Evolutionary conservation across 192 early-diverging fungal species (phyloP), one percentile per base, ranked within the genome.

Genomic region (Coemansia sp.): DNA sequence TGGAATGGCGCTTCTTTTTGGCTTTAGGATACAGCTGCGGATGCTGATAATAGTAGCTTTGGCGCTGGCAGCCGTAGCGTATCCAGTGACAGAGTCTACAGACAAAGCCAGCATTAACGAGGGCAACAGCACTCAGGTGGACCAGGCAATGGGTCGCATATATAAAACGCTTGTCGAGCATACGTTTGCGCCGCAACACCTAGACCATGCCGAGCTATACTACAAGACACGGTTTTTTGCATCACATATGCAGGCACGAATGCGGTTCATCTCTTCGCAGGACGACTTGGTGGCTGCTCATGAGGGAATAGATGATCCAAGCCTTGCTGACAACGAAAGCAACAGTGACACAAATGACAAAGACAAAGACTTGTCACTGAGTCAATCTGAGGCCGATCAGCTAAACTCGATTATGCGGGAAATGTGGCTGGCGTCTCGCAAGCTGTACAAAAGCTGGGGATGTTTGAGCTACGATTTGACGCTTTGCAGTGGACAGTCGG

Each of bases 381-480:
- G 63, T 0, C 67, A 70, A 16, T 40, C 42, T 11, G 76, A 79
- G 56, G 71, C 71, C 38, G 61, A 73, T 3, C 63, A 78, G 60
- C 76, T 78, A 11, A 78, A 78, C 76, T 22, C 33, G 3, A 63
- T 73, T 12, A 68, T 62, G 48, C 48, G 25, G 48, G 76, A 78
- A 40, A 66, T 78, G 60, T 69, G 71, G 70, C 63, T 72, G 64
- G 76, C 66, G 14, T 68, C 76, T 20, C 70, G 71, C 63, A 69
- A 70, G 54, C 61, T 78, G 67, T 73, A 69, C 51, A 70, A 73
- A 48, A 68, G 54, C 52, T 59, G 55, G 63, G 76, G 76, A 33
- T 78, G 76, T 18, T 32, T 78, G 64, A 78, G 71, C 67, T 78
- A 78, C 61, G 76, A 78, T 60, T 32, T 78, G 55, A 70, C 69